Base-by-base conservation (phyloP, 2,329 filamentous ascomycete species). In the Dichotomopilus funicola region DNA sequence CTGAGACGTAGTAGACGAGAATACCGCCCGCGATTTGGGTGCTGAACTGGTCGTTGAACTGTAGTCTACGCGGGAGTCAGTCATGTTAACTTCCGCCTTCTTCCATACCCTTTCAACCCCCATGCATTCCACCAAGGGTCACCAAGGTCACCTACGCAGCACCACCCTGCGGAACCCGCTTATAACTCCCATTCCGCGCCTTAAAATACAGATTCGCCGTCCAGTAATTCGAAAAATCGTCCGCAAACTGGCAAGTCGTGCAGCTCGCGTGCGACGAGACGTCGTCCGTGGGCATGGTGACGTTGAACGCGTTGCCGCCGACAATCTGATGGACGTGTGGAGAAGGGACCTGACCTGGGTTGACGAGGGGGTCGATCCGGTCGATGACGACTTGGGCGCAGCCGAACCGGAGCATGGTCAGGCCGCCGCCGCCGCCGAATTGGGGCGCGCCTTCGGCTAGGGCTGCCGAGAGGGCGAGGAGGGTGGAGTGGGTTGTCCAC, bases 271-370 rank as follows among this genome's bases (percentile, higher is more conserved):
- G 51, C 56, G 56, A 44, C 37, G 67, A 58, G 49, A 70, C 63
- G 51, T 71, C 68, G 42, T 62, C 64, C 11, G 67, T 68, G 13
- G 69, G 69, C 72, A 75, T 75, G 40, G 72, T 68, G 1, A 70
- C 68, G 58, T 75, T 75, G 68, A 75, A 75, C 1, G 69, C 68
- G 58, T 75, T 72, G 7, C 72, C 73, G 52, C 82, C 80, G 54
- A 79, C 75, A 55, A 84, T 77, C 49, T 77, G 79, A 64, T 84
- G 81, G 7, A 81, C 73, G 67, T 84, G 81, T 5, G 70, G 67
- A 5, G 78, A 75, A 4, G 80, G 77, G 43, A 79, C 71, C 11
- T 60, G 53, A 4, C 79, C 80, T 5, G 68, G 68, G 62, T 70
- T 70, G 45, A 71, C 69, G 6, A 71, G 63, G 4, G 68, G 69